Conservation (phyloP, 768 basidiomycete genomes). For the Amanita rubescens region DNA sequence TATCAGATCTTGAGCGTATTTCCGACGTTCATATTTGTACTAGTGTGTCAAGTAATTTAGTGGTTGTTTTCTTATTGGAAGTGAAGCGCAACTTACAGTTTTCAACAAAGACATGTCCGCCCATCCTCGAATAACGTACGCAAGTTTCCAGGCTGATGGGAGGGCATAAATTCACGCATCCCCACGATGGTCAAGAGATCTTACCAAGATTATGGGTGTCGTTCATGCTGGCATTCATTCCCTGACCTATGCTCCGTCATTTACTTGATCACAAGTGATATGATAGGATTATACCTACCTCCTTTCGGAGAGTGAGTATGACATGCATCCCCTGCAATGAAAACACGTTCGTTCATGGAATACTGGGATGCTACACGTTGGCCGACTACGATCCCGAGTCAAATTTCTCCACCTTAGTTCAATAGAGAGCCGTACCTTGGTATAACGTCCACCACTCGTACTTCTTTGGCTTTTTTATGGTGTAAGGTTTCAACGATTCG, state of each 20-base stretch:
- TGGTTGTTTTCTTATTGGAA: background rate
- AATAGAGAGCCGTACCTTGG: constrained; percentile 35
- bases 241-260: constrained; percentile 41
- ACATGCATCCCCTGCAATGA: constrained; percentile 74
- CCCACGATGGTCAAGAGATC: background rate
- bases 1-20: constrained; percentile 68
- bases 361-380: constrained; percentile 59
- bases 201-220: constrained; percentile 65
- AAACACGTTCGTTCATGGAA: constrained; percentile 54
- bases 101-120: constrained; percentile 39
- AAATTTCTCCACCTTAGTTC: background rate
- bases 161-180: background rate
- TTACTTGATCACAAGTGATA: background rate
- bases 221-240: constrained; percentile 74
- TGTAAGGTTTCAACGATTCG: constrained; percentile 45
- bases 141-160: constrained; percentile 50
- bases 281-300: constrained; percentile 24
- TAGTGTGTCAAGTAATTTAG: constrained; percentile 15
- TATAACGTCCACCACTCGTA: constrained; percentile 74
- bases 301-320: constrained; percentile 65
- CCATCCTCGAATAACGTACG: constrained; percentile 48
- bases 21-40: constrained; percentile 65
- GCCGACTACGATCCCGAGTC: constrained; percentile 39
- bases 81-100: constrained; percentile 31
- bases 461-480: constrained; percentile 35